Conservation (phyloP, 495 filamentous ascomycete species). For the Penicillium lividum region DNA sequence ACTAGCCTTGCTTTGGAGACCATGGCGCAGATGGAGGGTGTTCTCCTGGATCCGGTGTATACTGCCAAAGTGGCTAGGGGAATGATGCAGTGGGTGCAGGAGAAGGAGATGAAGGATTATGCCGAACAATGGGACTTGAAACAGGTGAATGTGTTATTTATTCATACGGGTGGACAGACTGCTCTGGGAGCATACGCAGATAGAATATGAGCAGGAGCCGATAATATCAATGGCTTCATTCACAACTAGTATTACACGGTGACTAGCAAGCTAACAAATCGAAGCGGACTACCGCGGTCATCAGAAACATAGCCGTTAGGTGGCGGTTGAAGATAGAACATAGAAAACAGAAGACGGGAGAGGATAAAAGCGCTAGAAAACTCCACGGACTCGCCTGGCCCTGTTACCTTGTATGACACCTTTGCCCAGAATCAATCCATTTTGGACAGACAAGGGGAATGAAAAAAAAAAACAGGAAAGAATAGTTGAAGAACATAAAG, state of each 20-base stretch:
- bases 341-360: slow-evolving; percentile 5
- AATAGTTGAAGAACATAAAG: slow-evolving; percentile 6
- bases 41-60: slow-evolving; percentile 43
- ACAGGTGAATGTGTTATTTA: slow-evolving; percentile 39
- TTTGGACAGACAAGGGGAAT: slow-evolving; percentile 11
- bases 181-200: slow-evolving; percentile 35
- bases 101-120: slow-evolving; percentile 25
- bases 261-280: slow-evolving; percentile 15
- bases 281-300: slow-evolving; percentile 19
- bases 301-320: slow-evolving; percentile 24
- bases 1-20: slow-evolving; percentile 22
- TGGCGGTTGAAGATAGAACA: slow-evolving; percentile 18
- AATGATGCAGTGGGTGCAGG: slow-evolving; percentile 32
- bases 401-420: slow-evolving; percentile 24
- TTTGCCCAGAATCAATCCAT: slow-evolving; percentile 16
- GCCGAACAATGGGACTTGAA: slow-evolving; percentile 4
- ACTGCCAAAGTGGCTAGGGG: slow-evolving; percentile 38
- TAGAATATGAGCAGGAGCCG: slow-evolving; percentile 14
- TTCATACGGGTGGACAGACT: slow-evolving; percentile 46
- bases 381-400: slow-evolving; percentile 22
- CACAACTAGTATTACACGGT: slow-evolving; percentile 32
- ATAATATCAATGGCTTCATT: slow-evolving; percentile 20
- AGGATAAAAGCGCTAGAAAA: slow-evolving; percentile 23
- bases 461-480: slow-evolving; percentile 13
- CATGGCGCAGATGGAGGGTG: slow-evolving; percentile 32